These are phyloP conservation scores for Hymenoscyphus fructigenus DNA, from an alignment of 2,329 filamentous ascomycete species.

Conservation along the genomic window DNA sequence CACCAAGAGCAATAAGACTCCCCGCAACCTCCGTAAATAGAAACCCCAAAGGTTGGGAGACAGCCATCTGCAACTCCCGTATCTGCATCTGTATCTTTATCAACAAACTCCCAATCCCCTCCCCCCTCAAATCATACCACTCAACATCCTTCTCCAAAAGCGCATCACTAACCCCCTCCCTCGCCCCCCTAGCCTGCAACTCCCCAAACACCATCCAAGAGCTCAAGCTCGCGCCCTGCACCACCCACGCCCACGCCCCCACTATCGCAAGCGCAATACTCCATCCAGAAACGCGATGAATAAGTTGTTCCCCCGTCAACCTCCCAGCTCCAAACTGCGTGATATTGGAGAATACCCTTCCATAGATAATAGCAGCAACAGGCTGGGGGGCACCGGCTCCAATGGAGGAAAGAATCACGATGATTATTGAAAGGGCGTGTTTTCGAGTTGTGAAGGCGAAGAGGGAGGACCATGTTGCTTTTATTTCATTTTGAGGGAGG, in stretches of 20 bases:
- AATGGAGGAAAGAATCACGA: conserved; percentile 56
- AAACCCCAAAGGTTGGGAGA: conserved; percentile 76
- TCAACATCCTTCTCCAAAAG: conserved; percentile 71
- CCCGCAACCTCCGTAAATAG: conserved; percentile 64
- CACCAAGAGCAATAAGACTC: conserved; percentile 60
- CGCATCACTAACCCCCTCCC: conserved; percentile 63
- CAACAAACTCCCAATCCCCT: conserved; percentile 71
- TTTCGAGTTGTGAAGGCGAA: conserved; percentile 70
- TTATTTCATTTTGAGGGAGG: too few relatives aligned
- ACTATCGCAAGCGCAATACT: conserved; percentile 63
- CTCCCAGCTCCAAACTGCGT: conserved; percentile 61
- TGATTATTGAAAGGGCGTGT: conserved; percentile 55
- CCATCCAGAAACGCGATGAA: conserved; percentile 56
- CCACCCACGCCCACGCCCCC: conserved; percentile 64
- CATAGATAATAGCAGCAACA: conserved; percentile 67
- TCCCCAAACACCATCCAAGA: conserved; percentile 80
- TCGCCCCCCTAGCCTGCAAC: conserved; percentile 67
- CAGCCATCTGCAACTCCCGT: conserved; percentile 76
- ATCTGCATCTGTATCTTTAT: conserved; percentile 74
- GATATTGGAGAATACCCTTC: conserved; percentile 72
- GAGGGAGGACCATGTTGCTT: conserved; percentile 42
- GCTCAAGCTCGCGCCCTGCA: conserved; percentile 65
- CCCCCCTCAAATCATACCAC: conserved; percentile 76
- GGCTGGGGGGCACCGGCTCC: conserved; percentile 64
- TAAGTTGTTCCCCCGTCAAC: conserved; percentile 50